These are phyloP conservation scores for Tilletiopsis washingtonensis DNA, from an alignment of 1,284 basidiomycete genomes.

Conservation along the genomic window DNA sequence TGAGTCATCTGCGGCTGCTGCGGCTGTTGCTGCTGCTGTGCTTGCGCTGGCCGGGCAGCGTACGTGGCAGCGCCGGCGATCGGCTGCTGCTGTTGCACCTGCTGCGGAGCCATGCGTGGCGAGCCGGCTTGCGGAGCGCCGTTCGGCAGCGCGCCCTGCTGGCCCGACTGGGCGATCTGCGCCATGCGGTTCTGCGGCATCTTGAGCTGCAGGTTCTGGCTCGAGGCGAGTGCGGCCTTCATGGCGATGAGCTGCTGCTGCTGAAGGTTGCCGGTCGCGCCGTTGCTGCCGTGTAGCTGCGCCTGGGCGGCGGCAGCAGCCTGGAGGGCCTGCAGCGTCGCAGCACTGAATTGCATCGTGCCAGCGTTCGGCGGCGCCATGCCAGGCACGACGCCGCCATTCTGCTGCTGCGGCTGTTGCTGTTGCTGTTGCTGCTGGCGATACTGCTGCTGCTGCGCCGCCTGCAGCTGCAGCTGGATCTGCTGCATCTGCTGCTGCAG, in stretches of 20 bases:
- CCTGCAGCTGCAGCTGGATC: conserved; percentile 10
- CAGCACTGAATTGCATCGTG: conserved; percentile 22
- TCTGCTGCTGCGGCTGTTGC: conserved; percentile 22
- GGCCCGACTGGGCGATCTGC: no score
- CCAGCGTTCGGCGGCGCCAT: conserved; percentile 23
- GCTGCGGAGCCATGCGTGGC: no score
- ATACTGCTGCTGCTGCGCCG: conserved; percentile 6
- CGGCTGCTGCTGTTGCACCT: no score
- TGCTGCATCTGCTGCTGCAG: conserved; percentile 9
- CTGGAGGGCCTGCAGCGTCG: conserved; percentile 13
- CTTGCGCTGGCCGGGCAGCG: no score
- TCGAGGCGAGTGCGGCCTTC: conserved; percentile 28
- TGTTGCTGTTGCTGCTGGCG: conserved; percentile 4
- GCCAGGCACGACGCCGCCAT: conserved; percentile 17
- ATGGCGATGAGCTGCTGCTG: conserved; percentile 25
- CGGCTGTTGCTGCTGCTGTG: no score
- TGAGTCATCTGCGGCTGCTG: no score
- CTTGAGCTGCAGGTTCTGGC: background rate
- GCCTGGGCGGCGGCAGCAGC: conserved; percentile 22
- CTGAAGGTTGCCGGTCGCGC: conserved; percentile 14
- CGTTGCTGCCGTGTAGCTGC: conserved; percentile 14
- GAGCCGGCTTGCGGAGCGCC: no score
- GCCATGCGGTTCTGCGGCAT: background rate
- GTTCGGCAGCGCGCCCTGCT: no score
- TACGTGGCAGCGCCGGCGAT: no score